Base-by-base conservation (phyloP, 192 early-diverging fungal genomes). In the Backusella mclennaniae region DNA sequence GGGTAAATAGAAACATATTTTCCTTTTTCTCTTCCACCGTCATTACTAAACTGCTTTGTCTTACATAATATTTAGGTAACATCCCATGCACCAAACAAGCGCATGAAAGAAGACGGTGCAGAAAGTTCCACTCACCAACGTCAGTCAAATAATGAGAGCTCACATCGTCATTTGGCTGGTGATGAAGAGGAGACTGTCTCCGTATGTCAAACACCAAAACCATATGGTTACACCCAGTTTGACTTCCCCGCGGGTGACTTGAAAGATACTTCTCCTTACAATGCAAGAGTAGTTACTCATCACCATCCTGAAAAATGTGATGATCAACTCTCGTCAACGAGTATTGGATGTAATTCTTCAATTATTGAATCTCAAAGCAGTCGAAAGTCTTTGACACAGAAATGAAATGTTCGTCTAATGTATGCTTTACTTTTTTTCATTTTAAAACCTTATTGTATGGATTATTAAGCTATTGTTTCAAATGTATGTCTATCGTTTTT, bases 1-100 rank as follows among this genome's bases (percentile, higher is more conserved):
- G 86, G 86, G 86, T 85, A 63, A 66, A 23, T 38, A 74, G 7
- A 42, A 9, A 17, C 33, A 26, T 19, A 53, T 49, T 49, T 49
- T 26, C 41, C 4, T 5, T 63, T 63, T 26, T 14, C 26, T 29
- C 12, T 12, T 63, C 9, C 12, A 4, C 14, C 42, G 12, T 29
- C 39, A 9, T 38, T 12, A 69, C 35, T 35, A 69, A 69, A 23
- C 21, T 21, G 6, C 21, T 69, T 67, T 35, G 5, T 36, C 14
- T 35, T 67, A 33, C 12, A 31, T 19, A 6, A 35, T 67, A 35
- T 35, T n/a, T 35, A 69, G 68, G 68, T 69, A 12, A 69, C 68
- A 69, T 23, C 68, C 3, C 35, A 38, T 69, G 35, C 35, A 41
- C 35, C 35, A 14, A 68, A 68, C 6, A 68, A 68, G 9, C 35